These are phyloP conservation scores for Russula virescens DNA, from an alignment of 768 basidiomycete genomes.

Conservation along the genomic window DNA sequence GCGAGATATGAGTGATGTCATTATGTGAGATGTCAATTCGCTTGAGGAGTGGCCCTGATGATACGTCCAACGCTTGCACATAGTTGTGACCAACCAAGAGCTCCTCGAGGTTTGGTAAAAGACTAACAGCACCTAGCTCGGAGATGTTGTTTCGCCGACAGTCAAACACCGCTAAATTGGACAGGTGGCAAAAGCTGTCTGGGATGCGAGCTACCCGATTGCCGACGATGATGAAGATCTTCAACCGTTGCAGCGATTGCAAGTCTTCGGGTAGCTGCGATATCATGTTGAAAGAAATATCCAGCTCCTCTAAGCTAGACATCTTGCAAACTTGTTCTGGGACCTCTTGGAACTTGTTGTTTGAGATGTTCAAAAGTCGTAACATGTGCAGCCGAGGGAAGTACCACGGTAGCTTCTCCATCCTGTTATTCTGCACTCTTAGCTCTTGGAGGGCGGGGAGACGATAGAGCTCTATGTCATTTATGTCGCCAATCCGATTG, in stretches of 20 bases:
- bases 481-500: constrained; percentile 85
- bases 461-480: constrained; percentile 76
- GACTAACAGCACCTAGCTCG: constrained; percentile 64
- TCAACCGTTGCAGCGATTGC: constrained; percentile 59
- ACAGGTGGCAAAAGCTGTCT: constrained; percentile 47
- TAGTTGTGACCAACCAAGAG: constrained; percentile 80
- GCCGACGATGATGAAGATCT: constrained; percentile 75
- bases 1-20: constrained; percentile 75
- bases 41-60: constrained; percentile 58
- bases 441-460: constrained; percentile 65
- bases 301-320: constrained; percentile 70
- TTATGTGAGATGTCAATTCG: constrained; percentile 78
- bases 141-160: constrained; percentile 79
- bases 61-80: constrained; percentile 74
- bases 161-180: constrained; percentile 65
- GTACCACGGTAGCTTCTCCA: constrained; percentile 80
- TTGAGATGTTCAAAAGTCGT: constrained; percentile 84
- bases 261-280: constrained; percentile 75
- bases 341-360: constrained; percentile 82
- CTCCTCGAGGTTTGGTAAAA: constrained; percentile 59
- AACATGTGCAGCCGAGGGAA: constrained; percentile 71
- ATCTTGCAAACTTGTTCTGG: constrained; percentile 74
- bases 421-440: constrained; percentile 84
- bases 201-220: constrained; percentile 78
- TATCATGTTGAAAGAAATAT: constrained; percentile 92